Base-by-base conservation (phyloP, 1,139 yeast genomes). In the Debaryomyces subglobosus region DNA sequence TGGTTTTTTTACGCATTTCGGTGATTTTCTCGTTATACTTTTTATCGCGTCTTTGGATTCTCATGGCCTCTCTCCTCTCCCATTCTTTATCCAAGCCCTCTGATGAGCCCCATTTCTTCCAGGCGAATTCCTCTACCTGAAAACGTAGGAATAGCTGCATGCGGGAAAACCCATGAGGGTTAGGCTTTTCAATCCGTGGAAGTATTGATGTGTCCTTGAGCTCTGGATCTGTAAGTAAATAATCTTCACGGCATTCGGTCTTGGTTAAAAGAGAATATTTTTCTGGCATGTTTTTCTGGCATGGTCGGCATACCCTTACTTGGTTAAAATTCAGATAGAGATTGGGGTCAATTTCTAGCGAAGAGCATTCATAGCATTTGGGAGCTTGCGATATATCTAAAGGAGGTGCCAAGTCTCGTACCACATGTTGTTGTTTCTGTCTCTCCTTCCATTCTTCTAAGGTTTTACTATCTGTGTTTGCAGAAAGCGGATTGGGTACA, bases 201-300 rank as follows among this genome's bases (percentile, higher is more conserved):
- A 95, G 73, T 25, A 91, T 68, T 2, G 69, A 74, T 3, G 67
- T 68, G 64, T 95, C 99, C 46, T 82, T 78, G 36, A 95, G 74
- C 64, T 95, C 99, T 0, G 97, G 95, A 49, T 94, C 98, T 0
- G 99, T 94, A 34, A 94, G 66, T 40, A 94, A 78, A 62, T 95
- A 95, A 68, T 95, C 99, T 57, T 89, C 95, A 45, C 85, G 82
- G 65, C 97, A 90, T 67, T 95, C 99, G 0, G 99, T 95, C 67
- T 95, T 95, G 9, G 99, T 95, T 45, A 95, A 70, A 29, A 95
- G 67, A 0, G 98, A 82, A 62, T 92, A 95, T 62, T 94, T 94
- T 44, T 95, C 97, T 0, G 97, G 97, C 24, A 71, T 70, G 47
- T 77, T 77, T 55, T 82, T 82, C 30, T 84, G 82, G 66, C 99